Evolutionary conservation across 2,329 filamentous ascomycete species (phyloP).

Genomic region (Trichocomaceae sp.): DNA sequence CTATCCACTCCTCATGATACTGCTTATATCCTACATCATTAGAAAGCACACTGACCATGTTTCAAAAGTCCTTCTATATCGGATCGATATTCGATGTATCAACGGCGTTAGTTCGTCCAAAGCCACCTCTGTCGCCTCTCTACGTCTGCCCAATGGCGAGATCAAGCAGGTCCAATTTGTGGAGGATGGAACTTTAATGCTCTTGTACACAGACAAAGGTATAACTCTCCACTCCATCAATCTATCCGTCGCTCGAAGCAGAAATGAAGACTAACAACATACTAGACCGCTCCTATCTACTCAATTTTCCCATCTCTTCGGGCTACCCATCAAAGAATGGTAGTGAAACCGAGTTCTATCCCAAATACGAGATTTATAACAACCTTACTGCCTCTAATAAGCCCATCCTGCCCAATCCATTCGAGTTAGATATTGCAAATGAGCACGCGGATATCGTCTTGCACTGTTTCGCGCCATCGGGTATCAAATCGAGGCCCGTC

Average conservation of each 20-base stretch:
- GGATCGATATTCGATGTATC: constrained; percentile 45
- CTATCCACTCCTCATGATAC: background rate
- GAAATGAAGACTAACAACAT: constrained; percentile 10
- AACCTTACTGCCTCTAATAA: background rate
- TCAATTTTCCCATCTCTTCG: constrained; percentile 29
- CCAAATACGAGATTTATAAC: background rate
- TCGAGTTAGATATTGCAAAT: constrained; percentile 20
- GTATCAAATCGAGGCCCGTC: constrained; percentile 42
- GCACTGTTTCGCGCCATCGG: constrained; percentile 42
- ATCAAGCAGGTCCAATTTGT: constrained; percentile 61
- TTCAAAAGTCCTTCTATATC: constrained; percentile 55
- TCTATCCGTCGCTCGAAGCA: background rate
- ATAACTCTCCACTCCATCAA: background rate
- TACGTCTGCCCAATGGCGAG: constrained; percentile 29
- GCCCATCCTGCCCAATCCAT: constrained; percentile 14
- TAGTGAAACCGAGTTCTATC: background rate
- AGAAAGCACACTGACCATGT: constrained; percentile 11
- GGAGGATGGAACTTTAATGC: constrained; percentile 53
- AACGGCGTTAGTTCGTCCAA: constrained; percentile 53
- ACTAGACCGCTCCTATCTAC: constrained; percentile 24
- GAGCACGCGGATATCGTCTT: constrained; percentile 26
- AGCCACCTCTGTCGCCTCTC: constrained; percentile 23
- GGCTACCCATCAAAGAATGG: background rate
- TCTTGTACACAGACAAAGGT: constrained; percentile 47
- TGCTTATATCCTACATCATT: background rate